phyloP scores from a whole-genome alignment of 208 protist genomes.

The Wallacemonas sp. region DNA sequence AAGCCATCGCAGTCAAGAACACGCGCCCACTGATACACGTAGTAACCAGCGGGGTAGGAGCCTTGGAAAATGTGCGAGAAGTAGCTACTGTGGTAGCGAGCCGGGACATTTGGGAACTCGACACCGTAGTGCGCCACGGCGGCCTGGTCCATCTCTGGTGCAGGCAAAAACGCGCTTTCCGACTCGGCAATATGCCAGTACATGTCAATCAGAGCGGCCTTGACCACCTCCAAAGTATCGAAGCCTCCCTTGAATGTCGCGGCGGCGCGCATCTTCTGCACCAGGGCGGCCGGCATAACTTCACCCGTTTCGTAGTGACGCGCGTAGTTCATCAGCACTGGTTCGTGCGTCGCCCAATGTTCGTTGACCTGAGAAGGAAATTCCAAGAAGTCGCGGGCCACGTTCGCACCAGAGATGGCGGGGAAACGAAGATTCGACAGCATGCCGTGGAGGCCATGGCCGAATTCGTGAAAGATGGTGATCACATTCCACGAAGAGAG shows the following conservation, averaged over 20 bases:
- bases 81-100: conserved; percentile 48
- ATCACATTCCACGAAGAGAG: conserved; percentile 59
- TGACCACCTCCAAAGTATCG: conserved; percentile 57
- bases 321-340: conserved; percentile 55
- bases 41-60: conserved; percentile 79
- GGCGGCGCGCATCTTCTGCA: conserved; percentile 43
- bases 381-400: conserved; percentile 87
- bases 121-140: conserved; percentile 24
- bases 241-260: conserved; percentile 44
- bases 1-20: conserved; percentile 68
- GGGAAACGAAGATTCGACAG: conserved; percentile 41
- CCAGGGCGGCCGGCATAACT: conserved; percentile 39
- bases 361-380: conserved; percentile 83
- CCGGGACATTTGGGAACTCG: conserved; percentile 25
- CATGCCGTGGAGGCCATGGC: conserved; percentile 77
- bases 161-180: conserved; percentile 24
- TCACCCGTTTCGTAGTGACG: conserved; percentile 62
- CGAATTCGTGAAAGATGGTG: conserved; percentile 70
- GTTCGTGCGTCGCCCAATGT: conserved; percentile 63
- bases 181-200: conserved; percentile 48
- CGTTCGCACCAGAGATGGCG: conserved; percentile 51
- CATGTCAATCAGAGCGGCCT: conserved; percentile 52
- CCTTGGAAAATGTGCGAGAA: conserved; percentile 79
- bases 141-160: conserved; percentile 33
- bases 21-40: conserved; percentile 75